A percentile compares a stretch with the other conserved stretches of the same genome.
These are phyloP conservation scores for Allantophomopsis lycopodina DNA, from an alignment of 2,329 filamentous ascomycete genomes.

Conservation along the genomic window DNA sequence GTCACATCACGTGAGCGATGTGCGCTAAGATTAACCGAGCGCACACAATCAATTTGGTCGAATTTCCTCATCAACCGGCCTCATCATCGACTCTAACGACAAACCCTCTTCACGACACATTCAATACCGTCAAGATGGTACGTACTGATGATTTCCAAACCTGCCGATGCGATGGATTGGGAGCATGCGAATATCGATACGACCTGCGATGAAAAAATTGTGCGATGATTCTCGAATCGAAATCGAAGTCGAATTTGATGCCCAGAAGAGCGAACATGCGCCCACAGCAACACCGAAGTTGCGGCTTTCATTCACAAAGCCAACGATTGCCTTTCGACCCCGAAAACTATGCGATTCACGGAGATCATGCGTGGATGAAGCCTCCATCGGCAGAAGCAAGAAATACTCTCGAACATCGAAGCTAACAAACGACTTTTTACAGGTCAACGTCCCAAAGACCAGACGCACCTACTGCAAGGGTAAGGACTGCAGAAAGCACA, in stretches of 20 bases:
- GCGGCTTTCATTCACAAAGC: background rate
- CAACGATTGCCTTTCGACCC: background rate
- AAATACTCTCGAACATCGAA: background rate
- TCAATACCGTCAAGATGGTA: conserved; percentile 13
- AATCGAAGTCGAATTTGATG: background rate
- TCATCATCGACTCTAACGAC: too few relatives aligned
- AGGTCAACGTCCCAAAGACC: conserved; percentile 98
- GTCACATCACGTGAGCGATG: too few relatives aligned
- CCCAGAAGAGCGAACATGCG: background rate
- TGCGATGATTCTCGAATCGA: background rate
- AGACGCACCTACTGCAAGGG: conserved; percentile 96
- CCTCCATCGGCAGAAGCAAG: background rate
- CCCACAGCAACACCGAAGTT: background rate
- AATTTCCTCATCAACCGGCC: too few relatives aligned
- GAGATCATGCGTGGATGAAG: background rate
- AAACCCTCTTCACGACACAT: conserved; percentile 4
- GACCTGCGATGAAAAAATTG: background rate
- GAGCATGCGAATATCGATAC: background rate
- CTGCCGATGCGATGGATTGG: background rate
- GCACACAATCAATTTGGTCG: too few relatives aligned
- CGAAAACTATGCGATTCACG: background rate
- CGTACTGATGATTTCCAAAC: conserved; percentile 3
- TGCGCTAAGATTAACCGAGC: too few relatives aligned
- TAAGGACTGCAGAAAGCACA: conserved; percentile 87
- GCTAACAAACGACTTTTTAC: conserved; percentile 2